Evolutionary conservation across 169 alveolate species (phyloP).

Genomic region (Pseudocohnilembus persalinus): DNA sequence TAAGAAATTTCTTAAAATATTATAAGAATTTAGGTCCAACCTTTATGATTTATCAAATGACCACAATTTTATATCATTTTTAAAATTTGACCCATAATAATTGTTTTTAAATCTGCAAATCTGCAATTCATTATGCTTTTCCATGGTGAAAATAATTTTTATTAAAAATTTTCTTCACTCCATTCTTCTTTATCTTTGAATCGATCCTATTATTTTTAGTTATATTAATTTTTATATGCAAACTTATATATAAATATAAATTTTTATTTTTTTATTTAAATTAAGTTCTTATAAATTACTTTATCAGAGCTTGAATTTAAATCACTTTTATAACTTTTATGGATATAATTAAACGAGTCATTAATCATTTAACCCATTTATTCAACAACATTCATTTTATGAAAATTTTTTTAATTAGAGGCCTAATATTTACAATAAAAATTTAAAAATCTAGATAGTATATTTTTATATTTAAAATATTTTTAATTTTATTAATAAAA

Average conservation of each 20-base stretch:
- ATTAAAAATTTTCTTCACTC: constrained; percentile 11
- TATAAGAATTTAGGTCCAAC: constrained; percentile 17
- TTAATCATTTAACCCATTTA: constrained; percentile 4
- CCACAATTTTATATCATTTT: constrained; percentile 21
- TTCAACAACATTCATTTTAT: constrained; percentile 18
- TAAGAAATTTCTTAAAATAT: constrained; percentile 11
- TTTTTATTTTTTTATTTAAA: too few species aligned
- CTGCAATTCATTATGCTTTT: constrained; percentile 2
- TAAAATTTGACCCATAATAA: constrained; percentile 16
- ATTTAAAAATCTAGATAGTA: too few species aligned
- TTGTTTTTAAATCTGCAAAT: background rate
- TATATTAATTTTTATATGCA: too few species aligned
- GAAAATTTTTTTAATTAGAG: background rate
- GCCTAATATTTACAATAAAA: background rate
- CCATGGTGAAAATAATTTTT: constrained; percentile 16
- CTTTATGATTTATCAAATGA: constrained; percentile 18
- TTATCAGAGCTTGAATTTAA: too few species aligned
- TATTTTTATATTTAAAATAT: too few species aligned
- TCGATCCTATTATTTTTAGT: background rate
- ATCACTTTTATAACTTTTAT: too few species aligned
- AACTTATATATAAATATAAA: too few species aligned
- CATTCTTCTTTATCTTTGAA: constrained; percentile 17
- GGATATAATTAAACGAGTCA: constrained; percentile 11
- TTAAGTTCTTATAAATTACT: too few species aligned
- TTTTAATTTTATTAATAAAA: too few species aligned